These are phyloP conservation scores for Paramarasmius palmivorus DNA, from an alignment of 1,284 basidiomycete species.

Conservation along the genomic window DNA sequence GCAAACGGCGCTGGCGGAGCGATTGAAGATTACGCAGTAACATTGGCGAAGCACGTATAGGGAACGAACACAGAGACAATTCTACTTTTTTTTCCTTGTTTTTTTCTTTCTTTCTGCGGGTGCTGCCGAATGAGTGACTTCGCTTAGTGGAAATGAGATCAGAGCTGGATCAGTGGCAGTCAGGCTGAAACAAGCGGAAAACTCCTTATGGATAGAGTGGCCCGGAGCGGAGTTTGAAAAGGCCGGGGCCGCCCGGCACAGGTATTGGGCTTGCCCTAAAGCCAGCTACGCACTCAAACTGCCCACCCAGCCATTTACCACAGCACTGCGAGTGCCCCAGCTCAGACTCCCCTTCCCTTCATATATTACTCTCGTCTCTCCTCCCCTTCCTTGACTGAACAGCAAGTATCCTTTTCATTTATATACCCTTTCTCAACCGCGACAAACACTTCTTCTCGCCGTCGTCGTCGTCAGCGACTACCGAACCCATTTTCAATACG, in stretches of 20 bases:
- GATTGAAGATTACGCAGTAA: conserved; percentile 15
- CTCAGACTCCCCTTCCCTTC: conserved; percentile 9
- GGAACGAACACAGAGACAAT: not conserved
- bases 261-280: too few relatives aligned
- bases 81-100: conserved; percentile 8
- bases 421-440: conserved; percentile 1
- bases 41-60: conserved; percentile 3
- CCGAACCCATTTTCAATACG: conserved; percentile 1
- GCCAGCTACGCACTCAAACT: not conserved
- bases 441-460: conserved; percentile 7
- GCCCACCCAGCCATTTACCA: too few relatives aligned
- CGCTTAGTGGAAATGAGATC: not conserved
- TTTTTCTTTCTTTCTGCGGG: not conserved
- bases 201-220: not conserved
- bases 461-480: conserved; percentile 20
- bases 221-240: conserved; percentile 7
- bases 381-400: conserved; percentile 6
- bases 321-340: conserved; percentile 8
- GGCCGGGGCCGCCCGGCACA: too few relatives aligned
- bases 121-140: not conserved
- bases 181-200: not conserved
- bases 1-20: conserved; percentile 6
- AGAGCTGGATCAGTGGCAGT: too few relatives aligned
- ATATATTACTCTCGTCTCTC: conserved; percentile 5
- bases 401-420: conserved; percentile 12